Conservation (phyloP, 2,329 filamentous ascomycete genomes). For the Colletotrichum cereale region DNA sequence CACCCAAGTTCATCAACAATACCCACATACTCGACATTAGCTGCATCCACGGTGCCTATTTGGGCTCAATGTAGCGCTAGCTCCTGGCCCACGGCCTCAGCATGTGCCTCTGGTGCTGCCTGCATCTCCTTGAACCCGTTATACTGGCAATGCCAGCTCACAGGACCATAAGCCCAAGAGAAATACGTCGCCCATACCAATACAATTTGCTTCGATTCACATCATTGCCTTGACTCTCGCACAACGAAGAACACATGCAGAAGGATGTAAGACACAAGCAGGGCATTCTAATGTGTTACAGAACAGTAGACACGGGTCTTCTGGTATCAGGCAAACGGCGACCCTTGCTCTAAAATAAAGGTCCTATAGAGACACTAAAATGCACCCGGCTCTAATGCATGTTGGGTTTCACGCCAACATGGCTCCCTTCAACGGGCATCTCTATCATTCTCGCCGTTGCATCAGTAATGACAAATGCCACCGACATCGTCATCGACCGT, state of each 20-base stretch:
- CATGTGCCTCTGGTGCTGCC: constrained; percentile 1
- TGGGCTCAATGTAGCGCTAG: constrained; percentile 13
- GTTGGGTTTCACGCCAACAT: constrained; percentile 27
- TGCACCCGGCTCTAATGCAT: neutral
- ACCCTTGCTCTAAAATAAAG: neutral
- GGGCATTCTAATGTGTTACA: too few relatives aligned
- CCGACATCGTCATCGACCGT: constrained; percentile 86
- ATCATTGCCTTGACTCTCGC: neutral
- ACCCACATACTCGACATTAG: neutral
- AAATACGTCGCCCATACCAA: neutral
- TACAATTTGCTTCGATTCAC: too few relatives aligned
- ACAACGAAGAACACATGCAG: neutral
- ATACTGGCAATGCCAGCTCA: constrained; percentile 10
- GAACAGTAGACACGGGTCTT: too few relatives aligned
- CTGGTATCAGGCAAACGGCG: too few relatives aligned
- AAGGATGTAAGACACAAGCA: neutral
- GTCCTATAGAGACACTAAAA: neutral
- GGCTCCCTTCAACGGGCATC: neutral
- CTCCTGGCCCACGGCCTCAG: constrained; percentile 4
- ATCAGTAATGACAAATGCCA: constrained; percentile 68
- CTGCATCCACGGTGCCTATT: neutral
- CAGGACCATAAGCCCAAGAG: neutral
- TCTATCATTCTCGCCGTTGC: neutral
- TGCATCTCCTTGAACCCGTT: constrained; percentile 13
- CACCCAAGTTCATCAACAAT: neutral